Conservation (phyloP, 2,329 filamentous ascomycete genomes). For the Xylariaceae sp. region DNA sequence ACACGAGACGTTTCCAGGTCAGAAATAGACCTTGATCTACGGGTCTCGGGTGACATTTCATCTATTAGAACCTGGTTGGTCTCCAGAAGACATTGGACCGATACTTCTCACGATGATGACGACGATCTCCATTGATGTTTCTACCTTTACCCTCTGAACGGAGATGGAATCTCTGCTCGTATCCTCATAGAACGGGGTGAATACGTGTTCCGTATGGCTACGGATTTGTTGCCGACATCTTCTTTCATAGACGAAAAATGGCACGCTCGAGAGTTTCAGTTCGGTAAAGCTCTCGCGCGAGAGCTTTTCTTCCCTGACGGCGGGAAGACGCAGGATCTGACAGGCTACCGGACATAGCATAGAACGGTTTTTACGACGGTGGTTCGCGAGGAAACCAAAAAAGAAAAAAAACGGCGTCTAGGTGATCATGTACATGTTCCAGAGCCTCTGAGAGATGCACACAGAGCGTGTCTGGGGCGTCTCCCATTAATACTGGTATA, state of each 20-base stretch:
- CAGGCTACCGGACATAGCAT: constrained; percentile 33
- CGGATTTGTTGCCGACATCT: constrained; percentile 33
- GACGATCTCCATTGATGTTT: constrained; percentile 32
- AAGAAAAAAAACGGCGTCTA: constrained; percentile 30
- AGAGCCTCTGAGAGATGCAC: constrained; percentile 24
- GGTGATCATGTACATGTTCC: constrained; percentile 30
- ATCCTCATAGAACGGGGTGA: constrained; percentile 33
- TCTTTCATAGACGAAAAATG: constrained; percentile 58
- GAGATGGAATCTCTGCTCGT: constrained; percentile 29
- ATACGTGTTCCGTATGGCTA: constrained; percentile 29
- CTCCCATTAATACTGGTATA: constrained; percentile 30
- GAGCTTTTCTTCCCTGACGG: constrained; percentile 23
- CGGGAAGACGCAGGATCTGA: constrained; percentile 24
- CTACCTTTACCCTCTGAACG: constrained; percentile 31
- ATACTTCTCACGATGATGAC: constrained; percentile 32
- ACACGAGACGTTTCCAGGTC: constrained; percentile 32
- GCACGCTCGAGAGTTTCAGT: constrained; percentile 56
- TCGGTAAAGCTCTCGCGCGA: constrained; percentile 28
- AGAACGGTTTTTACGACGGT: constrained; percentile 33
- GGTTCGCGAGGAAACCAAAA: constrained; percentile 28
- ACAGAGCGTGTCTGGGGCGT: constrained; percentile 27
- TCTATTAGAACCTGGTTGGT: constrained; percentile 28
- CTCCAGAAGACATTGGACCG: constrained; percentile 19
- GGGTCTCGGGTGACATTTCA: constrained; percentile 28
- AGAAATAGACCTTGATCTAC: constrained; percentile 26